A percentile compares a stretch with the other conserved stretches of the same genome.
phyloP scores from a whole-genome alignment of 2,329 filamentous ascomycete genomes.

The Zelopaecilomyces penicillatus region DNA sequence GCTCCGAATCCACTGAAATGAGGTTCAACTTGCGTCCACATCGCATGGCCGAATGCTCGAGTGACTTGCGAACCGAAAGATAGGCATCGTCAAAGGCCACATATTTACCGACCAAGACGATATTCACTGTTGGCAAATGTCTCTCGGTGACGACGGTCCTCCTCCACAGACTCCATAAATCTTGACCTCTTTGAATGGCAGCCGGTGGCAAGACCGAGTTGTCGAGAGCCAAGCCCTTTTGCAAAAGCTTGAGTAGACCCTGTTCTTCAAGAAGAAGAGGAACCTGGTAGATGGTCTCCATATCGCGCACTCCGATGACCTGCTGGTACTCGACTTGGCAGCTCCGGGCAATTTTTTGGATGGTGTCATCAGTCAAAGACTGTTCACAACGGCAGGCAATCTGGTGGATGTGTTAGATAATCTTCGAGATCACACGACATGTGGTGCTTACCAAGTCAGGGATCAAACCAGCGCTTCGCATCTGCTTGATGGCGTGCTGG shows the following conservation, averaged over 20 bases:
- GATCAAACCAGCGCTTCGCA: constrained; percentile 69
- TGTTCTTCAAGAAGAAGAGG: constrained; percentile 85
- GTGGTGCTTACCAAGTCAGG: constrained; percentile 53
- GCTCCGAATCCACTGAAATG: constrained; percentile 74
- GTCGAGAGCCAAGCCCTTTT: constrained; percentile 57
- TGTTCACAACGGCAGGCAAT: constrained; percentile 89
- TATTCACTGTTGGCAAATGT: constrained; percentile 59
- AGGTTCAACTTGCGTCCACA: constrained; percentile 73
- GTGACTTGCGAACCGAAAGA: constrained; percentile 69
- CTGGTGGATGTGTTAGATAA: constrained; percentile 28
- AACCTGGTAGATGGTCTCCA: constrained; percentile 87
- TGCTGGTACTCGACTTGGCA: constrained; percentile 83
- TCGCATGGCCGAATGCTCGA: constrained; percentile 88
- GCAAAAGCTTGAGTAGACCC: constrained; percentile 61
- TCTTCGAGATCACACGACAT: not conserved
- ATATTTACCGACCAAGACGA: constrained; percentile 92
- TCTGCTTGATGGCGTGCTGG: constrained; percentile 77
- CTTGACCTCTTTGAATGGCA: constrained; percentile 52
- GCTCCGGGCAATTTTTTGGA: constrained; percentile 80
- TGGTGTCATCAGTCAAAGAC: constrained; percentile 62
- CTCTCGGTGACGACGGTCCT: constrained; percentile 58
- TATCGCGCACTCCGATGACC: constrained; percentile 82
- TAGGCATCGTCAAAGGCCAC: constrained; percentile 78
- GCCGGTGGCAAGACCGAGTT: constrained; percentile 41
- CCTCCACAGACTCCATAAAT: constrained; percentile 76